Conservation (phyloP, 2,329 filamentous ascomycete genomes). For the Sporothrix inflata region DNA sequence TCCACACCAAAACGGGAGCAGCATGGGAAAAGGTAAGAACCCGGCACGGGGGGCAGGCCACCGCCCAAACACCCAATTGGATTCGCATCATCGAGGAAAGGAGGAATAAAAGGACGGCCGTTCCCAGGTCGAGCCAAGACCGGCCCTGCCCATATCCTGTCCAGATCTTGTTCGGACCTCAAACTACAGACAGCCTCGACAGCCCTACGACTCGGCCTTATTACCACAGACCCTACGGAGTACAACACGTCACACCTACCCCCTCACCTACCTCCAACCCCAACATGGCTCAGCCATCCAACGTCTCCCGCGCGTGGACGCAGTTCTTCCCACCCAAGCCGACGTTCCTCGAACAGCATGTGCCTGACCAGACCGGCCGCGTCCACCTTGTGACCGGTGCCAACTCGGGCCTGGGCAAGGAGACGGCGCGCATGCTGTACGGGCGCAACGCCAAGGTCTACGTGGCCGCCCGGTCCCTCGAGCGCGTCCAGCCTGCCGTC, state of each 20-base stretch:
- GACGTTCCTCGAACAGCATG: neutral
- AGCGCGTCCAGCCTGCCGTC: constrained; percentile 48
- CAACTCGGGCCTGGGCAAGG: constrained; percentile 47
- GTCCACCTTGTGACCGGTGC: constrained; percentile 51
- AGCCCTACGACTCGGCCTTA: neutral
- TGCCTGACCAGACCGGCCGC: constrained; percentile 16
- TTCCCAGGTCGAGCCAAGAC: neutral
- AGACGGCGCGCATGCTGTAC: constrained; percentile 56
- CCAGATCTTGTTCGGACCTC: neutral
- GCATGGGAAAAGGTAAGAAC: neutral
- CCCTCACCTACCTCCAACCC: too few relatives aligned
- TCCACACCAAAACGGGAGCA: neutral
- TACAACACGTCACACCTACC: too few relatives aligned
- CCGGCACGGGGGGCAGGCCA: neutral
- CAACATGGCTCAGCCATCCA: neutral
- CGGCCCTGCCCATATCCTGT: neutral
- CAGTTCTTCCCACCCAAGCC: constrained; percentile 23
- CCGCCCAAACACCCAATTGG: neutral
- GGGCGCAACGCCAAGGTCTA: constrained; percentile 54
- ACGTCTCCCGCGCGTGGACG: constrained; percentile 13
- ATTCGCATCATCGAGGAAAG: neutral
- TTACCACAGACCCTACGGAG: neutral
- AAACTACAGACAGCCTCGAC: neutral
- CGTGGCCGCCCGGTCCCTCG: constrained; percentile 49
- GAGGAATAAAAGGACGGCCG: neutral